Conservation (phyloP, 805 yeast genomes). For the Candida ortonii region DNA sequence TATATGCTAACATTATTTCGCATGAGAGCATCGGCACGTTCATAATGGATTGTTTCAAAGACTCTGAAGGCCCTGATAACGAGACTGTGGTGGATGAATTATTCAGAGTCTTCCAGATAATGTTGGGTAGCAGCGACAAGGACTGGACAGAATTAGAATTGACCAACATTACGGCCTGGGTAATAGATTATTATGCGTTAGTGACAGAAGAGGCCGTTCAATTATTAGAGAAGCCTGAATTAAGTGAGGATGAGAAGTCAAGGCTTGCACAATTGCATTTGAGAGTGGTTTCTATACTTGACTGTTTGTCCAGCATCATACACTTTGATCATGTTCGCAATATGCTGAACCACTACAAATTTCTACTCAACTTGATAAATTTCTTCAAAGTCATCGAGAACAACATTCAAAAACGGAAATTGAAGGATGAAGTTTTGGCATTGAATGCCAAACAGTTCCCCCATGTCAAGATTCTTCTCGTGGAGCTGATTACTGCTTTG, state of each 20-base stretch:
- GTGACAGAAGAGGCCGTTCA: constrained; percentile 17
- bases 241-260: constrained; percentile 1
- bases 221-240: constrained; percentile 18
- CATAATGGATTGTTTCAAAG: constrained; percentile 10
- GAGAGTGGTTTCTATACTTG: constrained; percentile 31
- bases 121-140: constrained; percentile 37
- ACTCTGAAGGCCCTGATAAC: background rate
- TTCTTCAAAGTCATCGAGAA: constrained; percentile 42
- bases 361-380: constrained; percentile 34
- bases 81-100: constrained; percentile 14
- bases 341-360: constrained; percentile 40
- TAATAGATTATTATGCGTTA: constrained; percentile 30
- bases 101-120: constrained; percentile 33
- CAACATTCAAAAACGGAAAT: constrained; percentile 35
- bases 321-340: constrained; percentile 40
- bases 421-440: constrained; percentile 26
- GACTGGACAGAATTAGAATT: constrained; percentile 40
- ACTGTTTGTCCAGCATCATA: constrained; percentile 41
- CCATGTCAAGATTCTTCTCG: constrained; percentile 58
- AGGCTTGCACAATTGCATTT: constrained; percentile 17
- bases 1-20: constrained; percentile 23
- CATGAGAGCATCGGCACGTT: constrained; percentile 36
- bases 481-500: constrained; percentile 64
- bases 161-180: constrained; percentile 42
- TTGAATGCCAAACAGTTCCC: constrained; percentile 47